Base-by-base conservation (phyloP, 106 monocot species). In the Acanthochlamys bracteata region DNA sequence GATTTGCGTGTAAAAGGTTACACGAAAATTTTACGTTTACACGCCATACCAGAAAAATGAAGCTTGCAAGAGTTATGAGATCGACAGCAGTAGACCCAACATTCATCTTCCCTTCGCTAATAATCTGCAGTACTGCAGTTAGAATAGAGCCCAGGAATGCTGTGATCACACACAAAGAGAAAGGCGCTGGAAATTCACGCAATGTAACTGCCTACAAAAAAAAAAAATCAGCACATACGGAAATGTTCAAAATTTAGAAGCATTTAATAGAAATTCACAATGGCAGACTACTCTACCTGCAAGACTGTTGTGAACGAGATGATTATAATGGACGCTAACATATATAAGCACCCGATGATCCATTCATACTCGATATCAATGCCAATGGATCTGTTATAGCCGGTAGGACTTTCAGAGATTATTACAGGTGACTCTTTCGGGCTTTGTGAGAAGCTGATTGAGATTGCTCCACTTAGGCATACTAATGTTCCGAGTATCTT, bases 401-500 rank as follows among this genome's bases (percentile, higher is more conserved):
- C 0, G 57, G 40, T 26, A 9, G 53, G 15, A 11, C 24, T 53
- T 8, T 24, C 6, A 54, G 72, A 41, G 26, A 42, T 41, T 10
- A 24, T 11, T 1, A 24, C 13, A 3, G 69, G 60, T 19, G 76
- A 41, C 3, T 54, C 16, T 23, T 71, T n/a, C 17, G 80, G 75
- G 33, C 42, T 73, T 62, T 86, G 80, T 55, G 83, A 56, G 72
- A 91, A 76, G 78, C 83, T 81, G 80, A 91, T 91, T 0, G 74
- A 64, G 14, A 86, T 69, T 11, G 67, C 78, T 0, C 90, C 90
- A 20, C 68, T 21, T 69, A 91, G 59, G 74, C 90, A 91, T 58
- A 91, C 55, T 33, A 81, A 53, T 10, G 90, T 86, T 9, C 90
- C 90, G 24, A 91, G 0, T 9, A 83, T 66, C 78, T 91, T 91